phyloP scores from a whole-genome alignment of 106 monocot species.

The Dendrobium nobile region DNA sequence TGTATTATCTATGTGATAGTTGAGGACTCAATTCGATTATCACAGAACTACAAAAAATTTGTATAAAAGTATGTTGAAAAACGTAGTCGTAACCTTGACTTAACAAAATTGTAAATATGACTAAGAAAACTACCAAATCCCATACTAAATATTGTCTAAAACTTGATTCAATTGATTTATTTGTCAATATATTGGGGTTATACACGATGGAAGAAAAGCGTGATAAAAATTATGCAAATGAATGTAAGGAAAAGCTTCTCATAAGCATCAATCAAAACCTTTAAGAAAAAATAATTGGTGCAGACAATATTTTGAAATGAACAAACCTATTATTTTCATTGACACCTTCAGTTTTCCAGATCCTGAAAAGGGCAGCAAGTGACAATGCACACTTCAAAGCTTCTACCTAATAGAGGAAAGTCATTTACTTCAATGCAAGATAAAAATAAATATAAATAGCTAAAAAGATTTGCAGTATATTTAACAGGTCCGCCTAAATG shows the following conservation, averaged over 20 bases:
- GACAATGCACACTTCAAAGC: constrained; percentile 88
- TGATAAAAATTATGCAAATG: not conserved
- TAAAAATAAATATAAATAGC: not conserved
- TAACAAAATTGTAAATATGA: too few relatives aligned
- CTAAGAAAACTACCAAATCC: too few relatives aligned
- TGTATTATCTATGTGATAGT: too few relatives aligned
- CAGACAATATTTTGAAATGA: not conserved
- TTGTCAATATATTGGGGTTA: too few relatives aligned
- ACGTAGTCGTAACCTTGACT: too few relatives aligned
- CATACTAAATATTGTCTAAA: too few relatives aligned
- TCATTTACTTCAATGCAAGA: not conserved
- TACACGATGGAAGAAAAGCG: too few relatives aligned
- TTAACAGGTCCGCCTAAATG: not conserved
- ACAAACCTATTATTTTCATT: constrained; percentile 71
- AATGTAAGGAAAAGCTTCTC: not conserved
- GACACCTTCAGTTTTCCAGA: constrained; percentile 83
- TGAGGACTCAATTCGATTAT: too few relatives aligned
- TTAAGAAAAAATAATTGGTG: not conserved
- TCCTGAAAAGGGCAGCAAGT: constrained; percentile 68
- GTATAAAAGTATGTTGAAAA: too few relatives aligned
- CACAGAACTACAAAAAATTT: too few relatives aligned
- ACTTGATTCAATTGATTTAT: too few relatives aligned
- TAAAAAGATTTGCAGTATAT: not conserved
- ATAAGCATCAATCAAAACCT: not conserved
- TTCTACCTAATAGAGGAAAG: constrained; percentile 53